phyloP scores from a whole-genome alignment of 2,329 filamentous ascomycete species.

The Diplodia intermedia region DNA sequence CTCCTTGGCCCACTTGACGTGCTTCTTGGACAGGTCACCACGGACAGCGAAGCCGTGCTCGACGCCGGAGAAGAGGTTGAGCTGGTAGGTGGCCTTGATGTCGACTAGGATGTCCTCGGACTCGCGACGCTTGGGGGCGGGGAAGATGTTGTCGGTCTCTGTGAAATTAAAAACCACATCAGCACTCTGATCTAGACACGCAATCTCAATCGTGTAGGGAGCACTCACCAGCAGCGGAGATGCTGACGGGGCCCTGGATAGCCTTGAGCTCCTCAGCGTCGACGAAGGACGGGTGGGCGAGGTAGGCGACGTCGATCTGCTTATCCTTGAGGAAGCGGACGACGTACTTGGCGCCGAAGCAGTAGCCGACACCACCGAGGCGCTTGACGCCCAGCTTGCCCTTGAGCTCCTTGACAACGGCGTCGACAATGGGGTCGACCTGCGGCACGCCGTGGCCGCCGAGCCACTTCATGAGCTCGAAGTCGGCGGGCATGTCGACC shows the following conservation, averaged over 20 bases:
- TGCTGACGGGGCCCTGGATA: conserved; percentile 63
- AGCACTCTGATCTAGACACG: neutral
- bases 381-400: conserved; percentile 56
- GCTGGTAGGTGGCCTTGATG: conserved; percentile 70
- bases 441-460: conserved; percentile 48
- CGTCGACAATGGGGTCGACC: conserved; percentile 62
- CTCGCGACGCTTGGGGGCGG: conserved; percentile 60
- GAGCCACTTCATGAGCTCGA: conserved; percentile 61
- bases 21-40: conserved; percentile 64
- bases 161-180: neutral
- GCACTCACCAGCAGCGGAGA: conserved; percentile 65
- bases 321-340: conserved; percentile 66
- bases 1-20: conserved; percentile 75
- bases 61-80: conserved; percentile 75
- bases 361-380: conserved; percentile 58
- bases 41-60: conserved; percentile 78
- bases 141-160: conserved; percentile 68
- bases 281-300: conserved; percentile 80
- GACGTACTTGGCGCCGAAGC: conserved; percentile 62
- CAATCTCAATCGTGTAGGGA: no score
- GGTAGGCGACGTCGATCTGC: conserved; percentile 72
- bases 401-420: conserved; percentile 56
- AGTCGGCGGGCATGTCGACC: conserved; percentile 60
- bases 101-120: conserved; percentile 66
- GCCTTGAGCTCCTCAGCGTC: conserved; percentile 64